Conservation (phyloP, 176 grass and related monocot species). For the Oryza australiensis region DNA sequence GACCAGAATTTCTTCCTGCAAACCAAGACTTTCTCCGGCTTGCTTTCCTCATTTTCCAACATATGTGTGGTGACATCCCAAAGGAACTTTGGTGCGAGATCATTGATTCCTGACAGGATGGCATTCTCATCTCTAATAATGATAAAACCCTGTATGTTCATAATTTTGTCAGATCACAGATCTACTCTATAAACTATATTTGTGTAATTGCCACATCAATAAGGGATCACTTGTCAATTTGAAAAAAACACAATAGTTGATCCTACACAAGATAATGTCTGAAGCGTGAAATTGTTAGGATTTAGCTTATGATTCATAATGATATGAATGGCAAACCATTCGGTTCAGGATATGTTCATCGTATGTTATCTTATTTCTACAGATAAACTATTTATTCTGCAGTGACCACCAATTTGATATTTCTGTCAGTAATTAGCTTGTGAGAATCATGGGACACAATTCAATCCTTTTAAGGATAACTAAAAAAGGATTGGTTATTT, state of each 20-base stretch:
- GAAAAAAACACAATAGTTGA: neutral
- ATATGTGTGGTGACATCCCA: slow-evolving; percentile 73
- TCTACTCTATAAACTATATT: neutral
- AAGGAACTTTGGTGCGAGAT: slow-evolving; percentile 85
- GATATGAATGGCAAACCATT: neutral
- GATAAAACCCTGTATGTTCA: slow-evolving; percentile 66
- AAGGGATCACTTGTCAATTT: slow-evolving; percentile 14
- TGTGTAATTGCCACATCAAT: neutral
- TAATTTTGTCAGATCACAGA: slow-evolving; percentile 26
- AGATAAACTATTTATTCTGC: slow-evolving; percentile 20
- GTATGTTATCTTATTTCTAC: neutral
- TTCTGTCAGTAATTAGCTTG: neutral
- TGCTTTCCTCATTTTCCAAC: slow-evolving; percentile 65
- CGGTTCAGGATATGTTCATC: neutral
- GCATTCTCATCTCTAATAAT: slow-evolving; percentile 79
- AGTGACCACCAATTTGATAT: neutral
- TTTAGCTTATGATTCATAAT: neutral
- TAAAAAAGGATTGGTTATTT: neutral
- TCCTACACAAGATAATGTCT: neutral
- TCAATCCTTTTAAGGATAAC: neutral
- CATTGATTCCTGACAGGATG: slow-evolving; percentile 67
- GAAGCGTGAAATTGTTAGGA: neutral
- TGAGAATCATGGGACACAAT: slow-evolving; percentile 11
- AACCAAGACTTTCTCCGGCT: slow-evolving; percentile 57
- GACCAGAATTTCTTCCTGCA: slow-evolving; percentile 97